Evolutionary conservation across 2,329 filamentous ascomycete species (phyloP).

Genomic region (Penicillium sp.): DNA sequence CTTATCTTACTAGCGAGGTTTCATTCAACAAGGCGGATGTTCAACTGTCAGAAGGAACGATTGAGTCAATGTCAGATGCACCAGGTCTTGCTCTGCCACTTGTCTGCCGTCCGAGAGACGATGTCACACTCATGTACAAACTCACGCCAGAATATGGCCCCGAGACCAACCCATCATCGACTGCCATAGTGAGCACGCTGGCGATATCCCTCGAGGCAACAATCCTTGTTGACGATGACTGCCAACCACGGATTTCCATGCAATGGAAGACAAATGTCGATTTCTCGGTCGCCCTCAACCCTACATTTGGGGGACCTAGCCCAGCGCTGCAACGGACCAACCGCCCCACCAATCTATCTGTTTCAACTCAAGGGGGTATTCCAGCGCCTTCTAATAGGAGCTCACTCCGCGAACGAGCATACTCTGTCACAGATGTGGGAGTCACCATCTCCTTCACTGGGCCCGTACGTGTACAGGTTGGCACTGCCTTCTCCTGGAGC

Average conservation of each 20-base stretch:
- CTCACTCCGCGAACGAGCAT: conserved; percentile 40
- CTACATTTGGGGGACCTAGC: conserved; percentile 48
- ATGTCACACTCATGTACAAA: conserved; percentile 60
- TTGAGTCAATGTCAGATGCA: conserved; percentile 44
- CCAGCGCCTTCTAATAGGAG: conserved; percentile 29
- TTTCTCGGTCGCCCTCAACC: conserved; percentile 50
- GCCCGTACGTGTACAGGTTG: conserved; percentile 51
- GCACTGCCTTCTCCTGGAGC: conserved; percentile 56
- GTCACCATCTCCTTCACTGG: conserved; percentile 60
- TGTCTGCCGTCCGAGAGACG: conserved; percentile 54
- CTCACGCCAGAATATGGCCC: conserved; percentile 44
- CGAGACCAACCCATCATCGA: conserved; percentile 39
- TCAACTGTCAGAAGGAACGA: conserved; percentile 48
- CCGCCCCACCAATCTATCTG: conserved; percentile 46
- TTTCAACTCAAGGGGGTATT: conserved; percentile 26
- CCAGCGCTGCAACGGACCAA: conserved; percentile 48
- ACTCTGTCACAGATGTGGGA: conserved; percentile 44
- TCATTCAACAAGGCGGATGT: conserved; percentile 52
- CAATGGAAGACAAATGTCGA: conserved; percentile 52
- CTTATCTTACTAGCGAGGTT: conserved; percentile 53
- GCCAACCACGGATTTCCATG: conserved; percentile 49
- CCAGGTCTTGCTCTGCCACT: conserved; percentile 40
- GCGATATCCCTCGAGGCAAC: conserved; percentile 50
- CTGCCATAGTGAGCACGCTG: conserved; percentile 42
- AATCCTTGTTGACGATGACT: conserved; percentile 43